These are phyloP conservation scores for Podaxis sp. DNA, from an alignment of 768 basidiomycete species.

Conservation along the genomic window DNA sequence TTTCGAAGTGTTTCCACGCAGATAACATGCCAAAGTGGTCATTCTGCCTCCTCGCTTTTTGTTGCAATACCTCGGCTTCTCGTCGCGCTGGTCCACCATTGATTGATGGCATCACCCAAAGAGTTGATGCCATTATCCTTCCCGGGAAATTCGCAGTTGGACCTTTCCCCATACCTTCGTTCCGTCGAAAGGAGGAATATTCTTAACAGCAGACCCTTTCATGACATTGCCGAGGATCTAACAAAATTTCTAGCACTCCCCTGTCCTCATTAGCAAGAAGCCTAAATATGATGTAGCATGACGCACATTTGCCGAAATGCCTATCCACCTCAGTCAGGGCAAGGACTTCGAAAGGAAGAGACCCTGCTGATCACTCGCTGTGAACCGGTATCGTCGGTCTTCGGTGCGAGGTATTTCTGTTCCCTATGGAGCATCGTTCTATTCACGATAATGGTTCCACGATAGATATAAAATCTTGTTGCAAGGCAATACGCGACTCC, in stretches of 20 bases:
- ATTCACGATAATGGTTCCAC: not conserved
- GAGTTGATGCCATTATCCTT: not conserved
- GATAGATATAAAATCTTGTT: not conserved
- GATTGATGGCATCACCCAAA: constrained; percentile 3
- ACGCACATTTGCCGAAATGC: not conserved
- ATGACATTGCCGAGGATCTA: constrained; percentile 10
- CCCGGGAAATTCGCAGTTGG: not conserved
- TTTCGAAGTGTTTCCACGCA: constrained; percentile 9
- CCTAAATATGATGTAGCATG: not conserved
- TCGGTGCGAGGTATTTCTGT: not conserved
- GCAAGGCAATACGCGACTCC: not conserved
- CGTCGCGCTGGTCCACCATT: not conserved
- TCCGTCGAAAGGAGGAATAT: not conserved
- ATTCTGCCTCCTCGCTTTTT: not conserved
- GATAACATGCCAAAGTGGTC: constrained; percentile 7
- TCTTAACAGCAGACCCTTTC: not conserved
- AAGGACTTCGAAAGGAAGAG: not conserved
- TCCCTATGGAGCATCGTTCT: not conserved
- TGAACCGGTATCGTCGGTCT: not conserved
- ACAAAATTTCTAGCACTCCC: not conserved
- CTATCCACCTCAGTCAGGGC: not conserved
- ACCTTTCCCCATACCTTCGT: constrained; percentile 5
- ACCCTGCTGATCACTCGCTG: not conserved
- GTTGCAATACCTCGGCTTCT: constrained; percentile 8
- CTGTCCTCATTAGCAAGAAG: not conserved